Conservation (phyloP, 2,329 filamentous ascomycete species). For the Exophiala viscosa region DNA sequence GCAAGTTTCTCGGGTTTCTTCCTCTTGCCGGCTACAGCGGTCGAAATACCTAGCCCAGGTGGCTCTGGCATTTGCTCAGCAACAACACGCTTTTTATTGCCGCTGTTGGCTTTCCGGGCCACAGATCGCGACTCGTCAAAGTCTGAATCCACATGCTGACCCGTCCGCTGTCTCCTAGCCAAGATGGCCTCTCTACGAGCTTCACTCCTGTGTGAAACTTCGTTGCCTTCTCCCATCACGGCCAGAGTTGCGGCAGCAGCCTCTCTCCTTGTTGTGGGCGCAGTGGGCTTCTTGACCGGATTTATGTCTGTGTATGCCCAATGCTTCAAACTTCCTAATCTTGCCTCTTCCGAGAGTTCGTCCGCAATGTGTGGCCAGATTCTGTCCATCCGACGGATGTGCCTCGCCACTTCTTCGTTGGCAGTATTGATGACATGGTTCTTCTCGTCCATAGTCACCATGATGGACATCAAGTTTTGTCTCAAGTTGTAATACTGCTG, state of each 20-base stretch:
- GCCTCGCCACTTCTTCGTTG: constrained; percentile 81
- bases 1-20: constrained; percentile 57
- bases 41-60: constrained; percentile 63
- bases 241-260: constrained; percentile 47
- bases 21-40: constrained; percentile 61
- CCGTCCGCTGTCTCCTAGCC: constrained; percentile 39
- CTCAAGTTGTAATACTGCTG: constrained; percentile 75
- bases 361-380: constrained; percentile 80
- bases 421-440: constrained; percentile 94
- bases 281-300: constrained; percentile 51
- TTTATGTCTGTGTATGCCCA: constrained; percentile 94
- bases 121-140: constrained; percentile 61
- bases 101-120: constrained; percentile 57
- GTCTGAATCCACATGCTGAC: constrained; percentile 73
- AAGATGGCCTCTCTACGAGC: constrained; percentile 76
- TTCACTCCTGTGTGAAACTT: constrained; percentile 79
- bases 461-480: constrained; percentile 74
- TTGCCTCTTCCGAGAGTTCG: constrained; percentile 92
- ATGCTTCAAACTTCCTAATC: constrained; percentile 84
- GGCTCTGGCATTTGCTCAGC: constrained; percentile 47
- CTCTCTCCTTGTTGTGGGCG: constrained; percentile 61
- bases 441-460: constrained; percentile 92
- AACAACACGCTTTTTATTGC: constrained; percentile 60
- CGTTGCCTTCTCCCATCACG: constrained; percentile 64
- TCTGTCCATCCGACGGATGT: constrained; percentile 78